Base-by-base conservation (phyloP, 192 early-diverging fungal genomes). In the Gryganskiella cystojenkinii region DNA sequence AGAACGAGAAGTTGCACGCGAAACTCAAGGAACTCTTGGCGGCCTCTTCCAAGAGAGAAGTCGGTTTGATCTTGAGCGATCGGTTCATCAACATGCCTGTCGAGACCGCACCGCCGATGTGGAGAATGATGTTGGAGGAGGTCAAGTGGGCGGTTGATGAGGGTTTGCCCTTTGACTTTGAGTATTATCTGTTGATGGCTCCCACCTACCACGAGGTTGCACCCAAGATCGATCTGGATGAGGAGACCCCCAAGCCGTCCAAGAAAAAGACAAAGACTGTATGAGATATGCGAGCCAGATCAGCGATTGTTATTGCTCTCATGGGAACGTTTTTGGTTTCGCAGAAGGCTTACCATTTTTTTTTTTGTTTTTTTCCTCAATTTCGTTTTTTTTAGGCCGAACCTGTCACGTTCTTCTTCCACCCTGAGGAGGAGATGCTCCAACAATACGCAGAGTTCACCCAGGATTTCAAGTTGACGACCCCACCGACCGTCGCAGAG, bases 41-140 rank as follows among this genome's bases (percentile, higher is more conserved):
- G n/a, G 40, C 70, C 33, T 61, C 61, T 14, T 67, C 78, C 24
- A 76, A 64, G 25, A 57, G 68, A 28, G 52, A 85, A 15, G 80
- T 88, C 17, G 95, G 90, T 0, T 61, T 96, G 56, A 69, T 99
- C 25, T 24, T 99, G 22, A 94, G 89, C 66, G 96, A 98, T 62
- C 84, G 97, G 7, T 87, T 99, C 25, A 88, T 99, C 72, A 99
- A 99, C 72, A 95, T 99, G 94, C 97, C 97, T 13, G 94, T 95
- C 28, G 92, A 97, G 68, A 85, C 98, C 10, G 88, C 92, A 2
- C 91, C 95, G 20, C 95, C 93, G 2, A 94, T 99, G 94, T 91
- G 95, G 67, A 90, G 87, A 27, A 94, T 98, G 94, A 84, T 98
- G 42, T 61, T 88, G 37, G 92, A 95, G 44, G 97, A 98, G 69